Evolutionary conservation across 169 alveolate species (phyloP).

Genomic region (Plasmodium gonderi): DNA sequence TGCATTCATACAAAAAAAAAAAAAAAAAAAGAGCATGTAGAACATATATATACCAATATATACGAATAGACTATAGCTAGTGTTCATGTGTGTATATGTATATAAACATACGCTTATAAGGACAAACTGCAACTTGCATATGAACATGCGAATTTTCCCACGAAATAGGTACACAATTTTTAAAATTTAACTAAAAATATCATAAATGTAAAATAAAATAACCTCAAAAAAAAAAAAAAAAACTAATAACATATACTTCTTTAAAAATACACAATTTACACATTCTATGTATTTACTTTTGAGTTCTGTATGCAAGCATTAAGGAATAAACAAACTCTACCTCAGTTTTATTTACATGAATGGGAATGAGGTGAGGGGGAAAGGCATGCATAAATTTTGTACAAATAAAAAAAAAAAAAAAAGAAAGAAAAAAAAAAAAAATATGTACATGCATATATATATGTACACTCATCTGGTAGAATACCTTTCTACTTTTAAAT

Average conservation of each 20-base stretch:
- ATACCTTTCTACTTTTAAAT: not conserved
- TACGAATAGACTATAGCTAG: not conserved
- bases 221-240: not conserved
- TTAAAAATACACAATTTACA: conserved; percentile 26
- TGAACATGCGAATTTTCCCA: not conserved
- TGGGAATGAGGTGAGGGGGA: no score
- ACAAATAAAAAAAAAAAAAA: not conserved
- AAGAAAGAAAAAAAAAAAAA: no score
- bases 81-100: not conserved
- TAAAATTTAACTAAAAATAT: conserved; percentile 1
- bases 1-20: not conserved
- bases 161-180: conserved; percentile 51
- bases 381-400: conserved; percentile 2
- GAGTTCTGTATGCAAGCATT: not conserved
- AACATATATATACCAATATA: not conserved
- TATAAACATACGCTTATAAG: not conserved
- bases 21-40: not conserved
- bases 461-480: not conserved
- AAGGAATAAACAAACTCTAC: not conserved
- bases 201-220: not conserved
- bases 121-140: not conserved
- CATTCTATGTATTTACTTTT: conserved; percentile 16
- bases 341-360: not conserved
- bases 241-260: not conserved
- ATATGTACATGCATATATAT: not conserved